Evolutionary conservation across 148 eudicot species (phyloP), one percentile per base, ranked within the genome.

Genomic region (Amaranthus palmeri): DNA sequence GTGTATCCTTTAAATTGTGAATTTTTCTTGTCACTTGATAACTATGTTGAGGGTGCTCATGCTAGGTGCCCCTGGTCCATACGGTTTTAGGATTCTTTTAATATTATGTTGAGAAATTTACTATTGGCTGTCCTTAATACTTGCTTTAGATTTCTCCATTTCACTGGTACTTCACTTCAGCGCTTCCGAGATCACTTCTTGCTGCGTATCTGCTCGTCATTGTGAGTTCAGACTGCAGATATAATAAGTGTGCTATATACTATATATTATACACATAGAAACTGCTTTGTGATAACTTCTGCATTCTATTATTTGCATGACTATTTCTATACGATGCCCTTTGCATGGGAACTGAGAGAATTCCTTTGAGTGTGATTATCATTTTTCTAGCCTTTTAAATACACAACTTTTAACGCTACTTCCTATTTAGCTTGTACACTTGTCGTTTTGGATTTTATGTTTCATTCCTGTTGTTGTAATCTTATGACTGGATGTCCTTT

Each of bases 121-220:
- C 41, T 17, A 46, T 42, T 57, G 78, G 70, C 80, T 49, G 52
- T 81, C 89, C 86, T 83, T 84, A 76, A 79, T 25, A 53, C 65
- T 56, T 65, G 65, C 70, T 42, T 63, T 70, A 93, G 98, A 88
- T 90, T 15, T 93, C 87, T 70, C 81, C 97, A 70, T 86, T 91
- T 79, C 86, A 93, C 77, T 93, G 97, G 98, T 93, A 93, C 83
- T 93, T 91, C 77, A 91, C 96, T 74, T 93, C 98, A 62, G 97
- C 98, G 41, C 93, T 93, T 76, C 98, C 98, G 62, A 89, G 98
- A 48, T 88, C 96, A 5, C 80, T 93, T 79, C 91, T 93, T 75
- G 88, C 81, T 80, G 98, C 96, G 53, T 93, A 93, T 83, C 98
- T 96, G 61, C 97, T 93, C 17, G 89, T 80, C 76, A 67, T 82